phyloP scores from a whole-genome alignment of 1,284 basidiomycete species.

The Leccinum pachyderme region DNA sequence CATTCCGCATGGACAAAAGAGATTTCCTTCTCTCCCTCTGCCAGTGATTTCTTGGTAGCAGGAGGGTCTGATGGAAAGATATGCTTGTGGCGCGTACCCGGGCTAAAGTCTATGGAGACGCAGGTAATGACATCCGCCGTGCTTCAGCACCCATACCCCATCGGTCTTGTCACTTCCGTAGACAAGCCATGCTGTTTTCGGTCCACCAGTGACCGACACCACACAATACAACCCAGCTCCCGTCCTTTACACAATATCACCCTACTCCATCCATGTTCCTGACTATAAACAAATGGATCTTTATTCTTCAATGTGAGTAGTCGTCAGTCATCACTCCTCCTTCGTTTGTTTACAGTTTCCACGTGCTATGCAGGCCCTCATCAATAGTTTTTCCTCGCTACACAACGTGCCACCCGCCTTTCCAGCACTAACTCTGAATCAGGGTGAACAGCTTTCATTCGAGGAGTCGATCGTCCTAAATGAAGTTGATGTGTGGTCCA shows the following conservation, averaged over 20 bases:
- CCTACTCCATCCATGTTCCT: neutral
- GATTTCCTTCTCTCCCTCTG: slow-evolving; percentile 1
- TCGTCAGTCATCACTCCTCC: no score
- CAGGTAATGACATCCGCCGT: neutral
- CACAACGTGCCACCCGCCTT: neutral
- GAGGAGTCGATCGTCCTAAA: neutral
- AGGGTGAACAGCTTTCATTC: neutral
- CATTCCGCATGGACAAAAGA: neutral
- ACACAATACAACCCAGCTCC: neutral
- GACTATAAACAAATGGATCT: neutral
- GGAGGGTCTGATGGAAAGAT: neutral
- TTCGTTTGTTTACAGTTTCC: neutral
- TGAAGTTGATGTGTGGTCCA: neutral
- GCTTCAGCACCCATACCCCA: neutral
- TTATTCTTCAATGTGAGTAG: neutral
- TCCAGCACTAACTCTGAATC: neutral
- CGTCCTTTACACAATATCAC: neutral
- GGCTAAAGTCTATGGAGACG: neutral
- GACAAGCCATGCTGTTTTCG: neutral
- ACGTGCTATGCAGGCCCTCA: neutral
- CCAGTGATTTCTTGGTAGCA: slow-evolving; percentile 4
- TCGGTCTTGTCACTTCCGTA: neutral
- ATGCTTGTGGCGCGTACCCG: slow-evolving; percentile 5
- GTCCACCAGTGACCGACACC: neutral
- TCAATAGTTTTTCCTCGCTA: neutral